These are phyloP conservation scores for Raphanus hybrid DNA, from an alignment of 441 rosid species.

Conservation along the genomic window DNA sequence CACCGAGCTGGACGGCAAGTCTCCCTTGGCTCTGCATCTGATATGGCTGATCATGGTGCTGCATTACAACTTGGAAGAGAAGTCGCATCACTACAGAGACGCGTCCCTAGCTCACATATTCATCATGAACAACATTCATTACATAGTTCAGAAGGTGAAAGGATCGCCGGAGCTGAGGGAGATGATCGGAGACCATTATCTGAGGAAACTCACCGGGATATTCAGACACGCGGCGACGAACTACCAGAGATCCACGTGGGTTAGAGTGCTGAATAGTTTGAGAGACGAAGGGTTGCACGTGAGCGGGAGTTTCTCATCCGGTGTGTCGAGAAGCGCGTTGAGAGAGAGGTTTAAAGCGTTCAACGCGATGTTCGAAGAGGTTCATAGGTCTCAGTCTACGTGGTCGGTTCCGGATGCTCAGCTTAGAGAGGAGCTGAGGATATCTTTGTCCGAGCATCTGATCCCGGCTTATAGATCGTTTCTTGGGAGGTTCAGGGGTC, in stretches of 20 bases:
- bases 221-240: conserved; percentile 57
- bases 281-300: conserved; percentile 75
- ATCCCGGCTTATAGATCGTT: conserved; percentile 77
- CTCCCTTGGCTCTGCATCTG: conserved; percentile 75
- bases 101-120: conserved; percentile 55
- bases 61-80: conserved; percentile 68
- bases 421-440: conserved; percentile 72
- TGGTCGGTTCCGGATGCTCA: conserved; percentile 73
- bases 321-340: conserved; percentile 65
- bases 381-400: conserved; percentile 59
- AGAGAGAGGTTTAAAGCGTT: conserved; percentile 72
- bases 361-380: conserved; percentile 74
- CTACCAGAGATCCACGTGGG: conserved; percentile 74
- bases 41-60: conserved; percentile 82
- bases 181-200: conserved; percentile 63
- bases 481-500: conserved; percentile 85
- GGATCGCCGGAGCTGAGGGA: conserved; percentile 62
- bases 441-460: conserved; percentile 67
- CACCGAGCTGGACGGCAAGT: conserved; percentile 58
- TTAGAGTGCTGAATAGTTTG: conserved; percentile 57
- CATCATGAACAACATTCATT: conserved; percentile 69
- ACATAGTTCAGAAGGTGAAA: conserved; percentile 65
- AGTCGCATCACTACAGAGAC: conserved; percentile 63
- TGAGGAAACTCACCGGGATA: conserved; percentile 54
- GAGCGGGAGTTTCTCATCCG: conserved; percentile 76